Evolutionary conservation across 352 stramenopile genomes (phyloP).

Genomic region (Pythium rishiriense): DNA sequence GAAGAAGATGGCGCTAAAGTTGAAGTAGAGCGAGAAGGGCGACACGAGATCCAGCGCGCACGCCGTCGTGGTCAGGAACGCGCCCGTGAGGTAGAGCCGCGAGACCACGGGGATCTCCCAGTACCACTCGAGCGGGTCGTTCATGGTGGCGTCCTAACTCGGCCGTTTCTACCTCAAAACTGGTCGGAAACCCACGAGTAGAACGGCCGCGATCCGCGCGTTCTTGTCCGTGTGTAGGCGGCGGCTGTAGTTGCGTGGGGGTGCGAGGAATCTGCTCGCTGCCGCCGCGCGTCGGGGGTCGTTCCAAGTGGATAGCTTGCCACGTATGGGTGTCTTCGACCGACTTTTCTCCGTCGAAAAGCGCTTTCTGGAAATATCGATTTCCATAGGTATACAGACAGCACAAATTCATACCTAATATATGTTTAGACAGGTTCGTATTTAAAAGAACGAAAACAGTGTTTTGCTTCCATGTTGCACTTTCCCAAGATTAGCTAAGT

Average conservation of each 20-base stretch:
- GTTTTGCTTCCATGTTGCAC: not conserved
- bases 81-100: conserved; percentile 96
- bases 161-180: too few species aligned
- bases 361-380: conserved; percentile 17
- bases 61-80: conserved; percentile 96
- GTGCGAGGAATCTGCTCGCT: too few species aligned
- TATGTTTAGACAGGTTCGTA: not conserved
- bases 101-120: conserved; percentile 98
- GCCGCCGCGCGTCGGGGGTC: too few species aligned
- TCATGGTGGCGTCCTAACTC: too few species aligned
- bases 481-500: not conserved
- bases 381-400: not conserved
- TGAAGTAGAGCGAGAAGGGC: conserved; percentile 95
- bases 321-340: too few species aligned
- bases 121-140: conserved; percentile 95
- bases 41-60: conserved; percentile 97
- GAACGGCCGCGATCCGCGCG: too few species aligned
- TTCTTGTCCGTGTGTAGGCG: too few species aligned
- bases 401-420: not conserved
- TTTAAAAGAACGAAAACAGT: not conserved
- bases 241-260: too few species aligned
- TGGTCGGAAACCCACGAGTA: too few species aligned
- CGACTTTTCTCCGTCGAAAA: not conserved
- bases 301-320: too few species aligned
- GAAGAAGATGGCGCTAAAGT: conserved; percentile 97